A percentile compares a stretch with the other conserved stretches of the same genome.
Evolutionary conservation across 768 basidiomycete species (phyloP).

Genomic region (Chalciporus sphaerocephalus): DNA sequence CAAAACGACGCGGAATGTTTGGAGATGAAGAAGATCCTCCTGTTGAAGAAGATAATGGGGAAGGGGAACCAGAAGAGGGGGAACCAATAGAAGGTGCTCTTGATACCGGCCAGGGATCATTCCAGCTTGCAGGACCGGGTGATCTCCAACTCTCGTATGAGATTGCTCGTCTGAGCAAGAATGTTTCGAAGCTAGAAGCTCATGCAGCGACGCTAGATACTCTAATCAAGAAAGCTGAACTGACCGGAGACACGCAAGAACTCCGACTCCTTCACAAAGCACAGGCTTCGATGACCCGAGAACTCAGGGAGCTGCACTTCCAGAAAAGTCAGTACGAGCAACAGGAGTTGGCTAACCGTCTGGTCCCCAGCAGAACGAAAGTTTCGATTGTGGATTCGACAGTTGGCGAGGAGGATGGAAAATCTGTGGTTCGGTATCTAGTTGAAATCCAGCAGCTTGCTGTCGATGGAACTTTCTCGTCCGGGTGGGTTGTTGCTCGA

Average conservation of each 20-base stretch:
- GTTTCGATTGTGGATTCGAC: slow-evolving; percentile 85
- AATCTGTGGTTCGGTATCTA: slow-evolving; percentile 87
- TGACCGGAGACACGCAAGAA: slow-evolving; percentile 87
- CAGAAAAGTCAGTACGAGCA: slow-evolving; percentile 92
- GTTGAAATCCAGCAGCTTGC: slow-evolving; percentile 88
- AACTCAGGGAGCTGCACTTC: slow-evolving; percentile 79
- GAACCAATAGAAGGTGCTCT: slow-evolving; percentile 19
- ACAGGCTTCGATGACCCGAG: slow-evolving; percentile 73
- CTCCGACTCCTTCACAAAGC: slow-evolving; percentile 78
- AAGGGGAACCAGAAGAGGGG: slow-evolving; percentile 39
- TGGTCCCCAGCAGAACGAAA: slow-evolving; percentile 77
- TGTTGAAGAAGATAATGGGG: slow-evolving; percentile 45
- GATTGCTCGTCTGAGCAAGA: slow-evolving; percentile 72
- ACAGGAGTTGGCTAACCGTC: slow-evolving; percentile 86
- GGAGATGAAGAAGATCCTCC: slow-evolving; percentile 37
- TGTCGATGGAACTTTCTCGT: slow-evolving; percentile 70
- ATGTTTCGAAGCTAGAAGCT: slow-evolving; percentile 68
- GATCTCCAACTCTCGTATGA: slow-evolving; percentile 86
- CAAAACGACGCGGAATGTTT: slow-evolving; percentile 30
- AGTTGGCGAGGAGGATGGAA: slow-evolving; percentile 78
- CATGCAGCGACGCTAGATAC: slow-evolving; percentile 84
- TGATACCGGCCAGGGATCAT: slow-evolving; percentile 46
- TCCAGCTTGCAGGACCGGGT: slow-evolving; percentile 79
- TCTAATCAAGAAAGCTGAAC: slow-evolving; percentile 90
- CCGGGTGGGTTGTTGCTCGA: slow-evolving; percentile 90